Percentiles rank a stretch among this genome's conserved stretches.
Evolutionary conservation across 352 stramenopile species (phyloP).

Genomic region (Phytophthora tentaculata): DNA sequence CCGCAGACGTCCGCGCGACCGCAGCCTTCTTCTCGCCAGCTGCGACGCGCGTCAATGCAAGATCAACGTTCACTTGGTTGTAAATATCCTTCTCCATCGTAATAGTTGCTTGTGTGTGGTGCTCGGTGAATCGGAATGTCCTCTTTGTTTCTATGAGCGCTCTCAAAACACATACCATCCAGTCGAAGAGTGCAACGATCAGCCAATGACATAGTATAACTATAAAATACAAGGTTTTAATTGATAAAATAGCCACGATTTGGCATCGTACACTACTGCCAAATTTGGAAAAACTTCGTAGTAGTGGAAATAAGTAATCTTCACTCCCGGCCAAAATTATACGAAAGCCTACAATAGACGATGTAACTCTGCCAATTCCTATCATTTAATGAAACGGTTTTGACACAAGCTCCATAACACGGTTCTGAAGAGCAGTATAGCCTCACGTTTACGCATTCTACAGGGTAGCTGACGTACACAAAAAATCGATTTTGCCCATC

Average conservation of each 20-base stretch:
- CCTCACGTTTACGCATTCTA: too few species aligned
- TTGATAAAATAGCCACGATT: slow-evolving; percentile 2
- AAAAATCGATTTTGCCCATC: too few species aligned
- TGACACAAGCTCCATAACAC: too few species aligned
- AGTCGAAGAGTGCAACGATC: neutral
- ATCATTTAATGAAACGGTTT: too few species aligned
- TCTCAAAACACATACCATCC: neutral
- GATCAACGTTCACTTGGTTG: neutral
- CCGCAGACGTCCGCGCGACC: neutral
- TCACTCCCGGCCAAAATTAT: too few species aligned
- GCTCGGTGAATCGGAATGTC: neutral
- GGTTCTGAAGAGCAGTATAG: too few species aligned
- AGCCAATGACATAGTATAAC: neutral
- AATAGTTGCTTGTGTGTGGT: too few species aligned
- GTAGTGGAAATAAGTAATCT: too few species aligned
- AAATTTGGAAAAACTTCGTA: too few species aligned
- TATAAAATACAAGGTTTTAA: neutral
- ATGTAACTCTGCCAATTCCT: too few species aligned
- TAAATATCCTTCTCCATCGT: neutral
- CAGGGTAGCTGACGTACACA: too few species aligned
- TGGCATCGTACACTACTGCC: slow-evolving; percentile 1
- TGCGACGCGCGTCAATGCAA: neutral
- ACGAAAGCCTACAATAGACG: too few species aligned
- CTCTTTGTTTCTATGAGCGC: slow-evolving; percentile 2
- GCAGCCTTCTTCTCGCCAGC: slow-evolving; percentile 1